phyloP scores from a whole-genome alignment of 1,284 basidiomycete genomes.

The Binderoboletus segoi region DNA sequence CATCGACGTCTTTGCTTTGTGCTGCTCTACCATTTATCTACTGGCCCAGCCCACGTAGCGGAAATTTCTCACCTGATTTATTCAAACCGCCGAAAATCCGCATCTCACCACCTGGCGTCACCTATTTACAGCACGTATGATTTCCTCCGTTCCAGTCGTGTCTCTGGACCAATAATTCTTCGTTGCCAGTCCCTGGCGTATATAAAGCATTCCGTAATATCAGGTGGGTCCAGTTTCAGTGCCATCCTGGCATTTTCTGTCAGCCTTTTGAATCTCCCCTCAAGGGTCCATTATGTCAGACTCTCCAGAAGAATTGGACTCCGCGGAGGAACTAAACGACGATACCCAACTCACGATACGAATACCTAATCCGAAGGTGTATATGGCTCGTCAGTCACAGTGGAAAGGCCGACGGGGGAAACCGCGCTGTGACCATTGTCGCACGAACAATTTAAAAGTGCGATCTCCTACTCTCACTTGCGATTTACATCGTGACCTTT shows the following conservation, averaged over 20 bases:
- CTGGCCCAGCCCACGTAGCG: constrained; percentile 5
- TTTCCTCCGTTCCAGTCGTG: constrained; percentile 8
- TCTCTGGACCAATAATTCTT: constrained; percentile 15
- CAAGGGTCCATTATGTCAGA: constrained; percentile 34
- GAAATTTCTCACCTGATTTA: constrained; percentile 15
- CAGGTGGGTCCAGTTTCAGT: constrained; percentile 3
- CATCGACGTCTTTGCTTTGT: constrained; percentile 27
- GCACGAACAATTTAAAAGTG: constrained; percentile 71
- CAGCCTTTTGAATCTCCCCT: constrained; percentile 8
- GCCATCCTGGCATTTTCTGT: constrained; percentile 26
- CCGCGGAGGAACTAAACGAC: constrained; percentile 50
- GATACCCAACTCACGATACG: constrained; percentile 64
- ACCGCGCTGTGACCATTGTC: constrained; percentile 71
- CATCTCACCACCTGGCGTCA: constrained; percentile 6
- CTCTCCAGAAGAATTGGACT: constrained; percentile 47
- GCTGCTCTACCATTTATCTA: constrained; percentile 11
- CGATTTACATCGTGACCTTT: constrained; percentile 16
- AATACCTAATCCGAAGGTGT: constrained; percentile 60
- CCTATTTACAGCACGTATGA: constrained; percentile 15
- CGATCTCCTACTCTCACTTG: constrained; percentile 14
- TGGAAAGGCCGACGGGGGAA: constrained; percentile 74
- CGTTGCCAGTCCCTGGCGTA: not conserved
- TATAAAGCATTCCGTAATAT: constrained; percentile 11
- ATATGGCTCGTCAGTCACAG: constrained; percentile 61
- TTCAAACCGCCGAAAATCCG: constrained; percentile 11